These are phyloP conservation scores for Gracilaria gracilis DNA, from an alignment of 23 red algal species.

Conservation along the genomic window DNA sequence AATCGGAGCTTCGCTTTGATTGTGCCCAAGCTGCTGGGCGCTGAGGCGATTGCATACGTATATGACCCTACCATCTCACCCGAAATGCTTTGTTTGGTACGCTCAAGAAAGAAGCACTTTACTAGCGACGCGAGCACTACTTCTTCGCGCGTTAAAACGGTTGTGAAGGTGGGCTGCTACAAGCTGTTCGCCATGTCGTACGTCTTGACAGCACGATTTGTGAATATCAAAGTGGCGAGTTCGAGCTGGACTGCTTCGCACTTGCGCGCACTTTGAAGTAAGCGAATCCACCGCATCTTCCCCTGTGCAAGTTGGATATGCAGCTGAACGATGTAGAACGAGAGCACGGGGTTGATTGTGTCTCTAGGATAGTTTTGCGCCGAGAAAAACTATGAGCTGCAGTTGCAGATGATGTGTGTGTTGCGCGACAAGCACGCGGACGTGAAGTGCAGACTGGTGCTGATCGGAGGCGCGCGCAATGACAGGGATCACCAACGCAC, in stretches of 20 bases:
- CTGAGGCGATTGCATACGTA: slow-evolving; percentile 76
- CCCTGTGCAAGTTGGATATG: slow-evolving; percentile 79
- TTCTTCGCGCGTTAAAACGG: slow-evolving; percentile 19
- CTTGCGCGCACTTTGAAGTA: slow-evolving; percentile 59
- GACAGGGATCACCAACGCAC: slow-evolving; percentile 64
- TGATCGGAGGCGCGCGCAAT: slow-evolving; percentile 89
- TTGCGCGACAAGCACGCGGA: slow-evolving; percentile 18
- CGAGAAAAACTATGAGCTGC: slow-evolving; percentile 87
- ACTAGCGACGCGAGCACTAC: slow-evolving; percentile 56
- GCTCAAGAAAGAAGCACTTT: slow-evolving; percentile 51
- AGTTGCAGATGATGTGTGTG: slow-evolving; percentile 68
- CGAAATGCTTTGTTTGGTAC: slow-evolving; percentile 79
- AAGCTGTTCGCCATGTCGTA: slow-evolving; percentile 69
- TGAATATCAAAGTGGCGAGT: slow-evolving; percentile 85
- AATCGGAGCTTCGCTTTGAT: slow-evolving; percentile 75
- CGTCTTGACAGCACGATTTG: slow-evolving; percentile 36
- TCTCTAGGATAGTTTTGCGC: slow-evolving; percentile 95
- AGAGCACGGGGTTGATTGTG: slow-evolving; percentile 68
- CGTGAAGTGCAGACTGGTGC: slow-evolving; percentile 54
- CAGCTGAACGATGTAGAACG: slow-evolving; percentile 11
- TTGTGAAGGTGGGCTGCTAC: slow-evolving; percentile 82
- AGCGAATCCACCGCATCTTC: slow-evolving; percentile 55
- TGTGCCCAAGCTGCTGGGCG: slow-evolving; percentile 25
- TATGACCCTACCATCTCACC: slow-evolving; percentile 91
- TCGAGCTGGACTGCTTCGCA: slow-evolving; percentile 90